Percentiles rank a stretch among this genome's conserved stretches.
These are phyloP conservation scores for Aspergillus sergii DNA, from an alignment of 2,329 filamentous ascomycete genomes.

Conservation along the genomic window DNA sequence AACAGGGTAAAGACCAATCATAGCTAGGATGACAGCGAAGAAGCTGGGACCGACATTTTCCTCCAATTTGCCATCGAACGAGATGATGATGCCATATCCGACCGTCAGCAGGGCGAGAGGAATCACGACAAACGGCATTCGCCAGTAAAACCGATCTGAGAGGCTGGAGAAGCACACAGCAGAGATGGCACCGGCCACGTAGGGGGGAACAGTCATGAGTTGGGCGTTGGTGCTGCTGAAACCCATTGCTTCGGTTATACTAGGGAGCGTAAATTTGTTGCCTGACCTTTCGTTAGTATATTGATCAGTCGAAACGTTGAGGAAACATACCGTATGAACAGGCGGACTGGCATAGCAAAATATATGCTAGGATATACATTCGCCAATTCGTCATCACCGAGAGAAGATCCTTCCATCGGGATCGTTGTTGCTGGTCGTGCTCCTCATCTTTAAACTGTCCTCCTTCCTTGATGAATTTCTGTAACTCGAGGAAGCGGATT, in stretches of 20 bases:
- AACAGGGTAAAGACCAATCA: conserved; percentile 29
- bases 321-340: conserved; percentile 25
- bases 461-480: conserved; percentile 17
- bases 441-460: conserved; percentile 7
- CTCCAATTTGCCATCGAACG: conserved; percentile 23
- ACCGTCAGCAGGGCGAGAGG: conserved; percentile 19
- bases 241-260: conserved; percentile 42
- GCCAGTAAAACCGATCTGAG: conserved; percentile 29
- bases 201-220: conserved; percentile 30
- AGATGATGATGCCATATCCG: conserved; percentile 25
- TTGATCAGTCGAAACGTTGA: conserved; percentile 19
- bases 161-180: conserved; percentile 24
- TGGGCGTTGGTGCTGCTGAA: conserved; percentile 39
- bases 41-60: conserved; percentile 23
- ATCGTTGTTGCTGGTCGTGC: background rate
- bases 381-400: conserved; percentile 15
- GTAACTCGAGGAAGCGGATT: conserved; percentile 22
- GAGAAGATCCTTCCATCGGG: conserved; percentile 11
- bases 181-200: conserved; percentile 29
- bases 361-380: conserved; percentile 30
- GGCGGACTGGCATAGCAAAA: conserved; percentile 28
- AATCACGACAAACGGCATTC: conserved; percentile 27
- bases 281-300: conserved; percentile 23
- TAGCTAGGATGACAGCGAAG: conserved; percentile 27
- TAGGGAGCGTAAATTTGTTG: conserved; percentile 40